These are phyloP conservation scores for Mycena rebaudengoi DNA, from an alignment of 768 basidiomycete species.

Conservation along the genomic window DNA sequence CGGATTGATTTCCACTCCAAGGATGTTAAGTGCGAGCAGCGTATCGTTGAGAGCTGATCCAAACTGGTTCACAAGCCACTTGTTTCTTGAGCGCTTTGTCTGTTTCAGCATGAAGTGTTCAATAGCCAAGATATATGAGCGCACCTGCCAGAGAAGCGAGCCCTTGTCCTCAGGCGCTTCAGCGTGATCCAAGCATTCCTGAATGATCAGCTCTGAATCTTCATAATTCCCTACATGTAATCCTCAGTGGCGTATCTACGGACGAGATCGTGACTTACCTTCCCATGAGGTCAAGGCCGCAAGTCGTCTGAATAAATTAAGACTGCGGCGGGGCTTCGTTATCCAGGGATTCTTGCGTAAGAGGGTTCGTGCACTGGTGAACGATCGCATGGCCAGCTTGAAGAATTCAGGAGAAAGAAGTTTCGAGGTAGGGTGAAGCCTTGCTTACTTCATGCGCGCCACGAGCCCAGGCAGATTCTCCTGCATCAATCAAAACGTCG, in stretches of 20 bases:
- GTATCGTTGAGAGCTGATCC: slow-evolving; percentile 65
- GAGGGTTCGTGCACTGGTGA: slow-evolving; percentile 65
- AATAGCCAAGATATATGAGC: no score
- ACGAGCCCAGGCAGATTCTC: slow-evolving; percentile 73
- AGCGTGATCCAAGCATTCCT: slow-evolving; percentile 61
- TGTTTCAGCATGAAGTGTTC: no score
- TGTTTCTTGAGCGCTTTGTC: slow-evolving; percentile 70
- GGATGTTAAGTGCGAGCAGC: slow-evolving; percentile 62
- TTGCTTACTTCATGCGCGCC: slow-evolving; percentile 75
- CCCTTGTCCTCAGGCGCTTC: slow-evolving; percentile 63
- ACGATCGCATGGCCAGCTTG: slow-evolving; percentile 70
- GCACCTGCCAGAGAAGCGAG: slow-evolving; percentile 62
- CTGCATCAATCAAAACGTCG: slow-evolving; percentile 70
- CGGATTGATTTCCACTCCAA: slow-evolving; percentile 69
- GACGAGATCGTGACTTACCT: slow-evolving; percentile 42
- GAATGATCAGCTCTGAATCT: slow-evolving; percentile 59
- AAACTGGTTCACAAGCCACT: slow-evolving; percentile 68
- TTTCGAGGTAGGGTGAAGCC: no score
- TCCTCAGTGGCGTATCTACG: neutral
- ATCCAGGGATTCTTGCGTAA: slow-evolving; percentile 64
- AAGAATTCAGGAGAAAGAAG: neutral
- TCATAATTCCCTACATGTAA: slow-evolving; percentile 58
- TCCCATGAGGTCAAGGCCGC: slow-evolving; percentile 72
- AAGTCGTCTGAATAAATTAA: slow-evolving; percentile 62
- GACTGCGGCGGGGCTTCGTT: slow-evolving; percentile 55